Percentiles rank a stretch among this genome's conserved stretches.
Evolutionary conservation across 305 asterid genomes (phyloP).

Genomic region (Solanum aculeatissimum): DNA sequence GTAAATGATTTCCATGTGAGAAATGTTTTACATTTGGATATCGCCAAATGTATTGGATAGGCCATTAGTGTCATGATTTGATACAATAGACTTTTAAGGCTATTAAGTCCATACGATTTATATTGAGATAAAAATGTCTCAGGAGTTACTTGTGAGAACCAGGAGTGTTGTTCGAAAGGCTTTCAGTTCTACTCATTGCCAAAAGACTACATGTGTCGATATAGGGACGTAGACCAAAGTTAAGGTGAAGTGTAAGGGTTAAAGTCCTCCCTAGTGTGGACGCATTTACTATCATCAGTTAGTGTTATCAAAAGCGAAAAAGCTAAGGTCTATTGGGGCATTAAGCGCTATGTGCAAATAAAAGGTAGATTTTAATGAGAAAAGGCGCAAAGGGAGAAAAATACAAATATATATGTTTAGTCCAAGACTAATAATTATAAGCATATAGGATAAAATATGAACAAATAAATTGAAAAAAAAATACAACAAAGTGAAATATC

Average conservation of each 20-base stretch:
- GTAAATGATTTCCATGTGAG: neutral
- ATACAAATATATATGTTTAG: too few relatives aligned
- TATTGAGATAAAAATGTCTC: neutral
- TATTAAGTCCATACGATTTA: neutral
- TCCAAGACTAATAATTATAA: too few relatives aligned
- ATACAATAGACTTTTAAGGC: neutral
- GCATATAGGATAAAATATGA: too few relatives aligned
- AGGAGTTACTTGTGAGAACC: neutral
- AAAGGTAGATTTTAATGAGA: too few relatives aligned
- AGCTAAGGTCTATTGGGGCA: too few relatives aligned
- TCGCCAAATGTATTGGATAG: neutral
- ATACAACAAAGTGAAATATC: too few relatives aligned
- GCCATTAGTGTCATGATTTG: neutral
- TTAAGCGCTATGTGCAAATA: too few relatives aligned
- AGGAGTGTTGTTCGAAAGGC: neutral
- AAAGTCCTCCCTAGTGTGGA: neutral
- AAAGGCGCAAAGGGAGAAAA: too few relatives aligned
- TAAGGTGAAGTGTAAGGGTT: neutral
- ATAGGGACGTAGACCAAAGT: neutral
- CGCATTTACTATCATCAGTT: neutral
- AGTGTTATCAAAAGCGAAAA: too few relatives aligned
- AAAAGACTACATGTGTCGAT: neutral
- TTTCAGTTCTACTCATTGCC: neutral
- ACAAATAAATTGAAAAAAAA: too few relatives aligned
- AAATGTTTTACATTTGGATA: neutral